These are phyloP conservation scores for Epichloe sp. DNA, from an alignment of 2,329 filamentous ascomycete genomes.

Conservation along the genomic window DNA sequence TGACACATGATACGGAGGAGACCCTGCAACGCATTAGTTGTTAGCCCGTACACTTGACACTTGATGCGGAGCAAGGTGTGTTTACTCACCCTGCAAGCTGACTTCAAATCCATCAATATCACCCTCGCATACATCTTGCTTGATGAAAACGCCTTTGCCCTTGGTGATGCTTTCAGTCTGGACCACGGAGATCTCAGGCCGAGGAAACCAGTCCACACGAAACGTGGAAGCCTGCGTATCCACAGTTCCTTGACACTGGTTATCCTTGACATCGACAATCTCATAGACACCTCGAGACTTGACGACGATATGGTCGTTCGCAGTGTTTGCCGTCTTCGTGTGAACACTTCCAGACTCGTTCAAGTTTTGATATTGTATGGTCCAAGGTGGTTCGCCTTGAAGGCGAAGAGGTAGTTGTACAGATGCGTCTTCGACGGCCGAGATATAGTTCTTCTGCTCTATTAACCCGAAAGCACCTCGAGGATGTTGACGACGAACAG, in stretches of 20 bases:
- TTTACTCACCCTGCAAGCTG: slow-evolving; percentile 53
- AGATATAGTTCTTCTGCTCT: slow-evolving; percentile 63
- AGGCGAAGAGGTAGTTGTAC: slow-evolving; percentile 71
- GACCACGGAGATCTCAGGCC: slow-evolving; percentile 57
- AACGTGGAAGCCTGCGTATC: slow-evolving; percentile 64
- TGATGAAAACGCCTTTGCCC: slow-evolving; percentile 45
- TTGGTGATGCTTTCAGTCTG: slow-evolving; percentile 47
- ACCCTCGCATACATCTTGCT: slow-evolving; percentile 82
- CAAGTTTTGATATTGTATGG: slow-evolving; percentile 58
- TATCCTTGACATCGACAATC: slow-evolving; percentile 64
- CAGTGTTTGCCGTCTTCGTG: slow-evolving; percentile 34
- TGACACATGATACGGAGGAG: slow-evolving; percentile 68
- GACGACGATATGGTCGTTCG: slow-evolving; percentile 59
- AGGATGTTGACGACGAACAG: slow-evolving; percentile 78
- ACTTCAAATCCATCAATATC: slow-evolving; percentile 85
- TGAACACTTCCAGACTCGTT: slow-evolving; percentile 35
- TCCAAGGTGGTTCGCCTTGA: slow-evolving; percentile 78
- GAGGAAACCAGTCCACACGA: slow-evolving; percentile 70
- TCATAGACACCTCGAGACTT: slow-evolving; percentile 62
- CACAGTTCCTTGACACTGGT: slow-evolving; percentile 67
- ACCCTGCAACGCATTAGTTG: slow-evolving; percentile 32
- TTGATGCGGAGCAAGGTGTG: not conserved
- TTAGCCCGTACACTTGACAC: slow-evolving; percentile 16
- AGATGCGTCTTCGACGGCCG: slow-evolving; percentile 62
- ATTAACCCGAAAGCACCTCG: slow-evolving; percentile 75